A percentile compares a stretch with the other conserved stretches of the same genome.
Conservation (phyloP, 2,329 filamentous ascomycete genomes). For the Ilyonectria sp. region DNA sequence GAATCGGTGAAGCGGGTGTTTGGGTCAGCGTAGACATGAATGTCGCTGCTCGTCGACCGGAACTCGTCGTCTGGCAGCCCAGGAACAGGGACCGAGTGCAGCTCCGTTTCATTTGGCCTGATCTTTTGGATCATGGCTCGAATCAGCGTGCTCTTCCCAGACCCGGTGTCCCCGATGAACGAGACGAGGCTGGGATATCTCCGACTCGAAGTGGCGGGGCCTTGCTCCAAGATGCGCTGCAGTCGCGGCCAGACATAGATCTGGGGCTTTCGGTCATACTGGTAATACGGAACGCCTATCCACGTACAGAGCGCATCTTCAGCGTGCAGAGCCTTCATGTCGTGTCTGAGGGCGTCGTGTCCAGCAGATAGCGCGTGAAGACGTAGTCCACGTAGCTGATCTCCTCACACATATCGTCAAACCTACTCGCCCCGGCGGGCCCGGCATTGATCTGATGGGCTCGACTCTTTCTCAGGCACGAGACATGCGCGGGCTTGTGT, state of each 20-base stretch:
- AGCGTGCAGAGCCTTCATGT: background rate
- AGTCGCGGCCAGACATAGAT: constrained; percentile 25
- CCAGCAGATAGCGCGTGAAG: constrained; percentile 20
- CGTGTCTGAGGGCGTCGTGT: background rate
- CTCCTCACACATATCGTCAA: constrained; percentile 7
- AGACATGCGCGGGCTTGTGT: background rate
- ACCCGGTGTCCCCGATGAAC: constrained; percentile 35
- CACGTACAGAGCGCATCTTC: constrained; percentile 1
- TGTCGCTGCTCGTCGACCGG: constrained; percentile 31
- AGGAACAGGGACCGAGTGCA: constrained; percentile 21
- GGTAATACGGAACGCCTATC: constrained; percentile 20
- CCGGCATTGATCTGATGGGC: background rate
- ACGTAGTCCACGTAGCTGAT: constrained; percentile 10
- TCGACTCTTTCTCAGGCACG: background rate
- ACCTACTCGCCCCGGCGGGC: background rate
- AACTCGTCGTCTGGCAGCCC: constrained; percentile 15
- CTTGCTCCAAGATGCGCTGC: background rate
- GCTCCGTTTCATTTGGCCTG: background rate
- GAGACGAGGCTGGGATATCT: constrained; percentile 35
- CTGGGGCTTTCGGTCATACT: background rate
- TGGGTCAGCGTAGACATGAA: constrained; percentile 33
- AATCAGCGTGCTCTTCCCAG: constrained; percentile 35
- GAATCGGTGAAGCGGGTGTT: constrained; percentile 12
- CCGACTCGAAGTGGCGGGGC: background rate
- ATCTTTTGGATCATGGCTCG: constrained; percentile 28